Evolutionary conservation across 768 basidiomycete species (phyloP).

Genomic region (Kwoniella botswanensis): DNA sequence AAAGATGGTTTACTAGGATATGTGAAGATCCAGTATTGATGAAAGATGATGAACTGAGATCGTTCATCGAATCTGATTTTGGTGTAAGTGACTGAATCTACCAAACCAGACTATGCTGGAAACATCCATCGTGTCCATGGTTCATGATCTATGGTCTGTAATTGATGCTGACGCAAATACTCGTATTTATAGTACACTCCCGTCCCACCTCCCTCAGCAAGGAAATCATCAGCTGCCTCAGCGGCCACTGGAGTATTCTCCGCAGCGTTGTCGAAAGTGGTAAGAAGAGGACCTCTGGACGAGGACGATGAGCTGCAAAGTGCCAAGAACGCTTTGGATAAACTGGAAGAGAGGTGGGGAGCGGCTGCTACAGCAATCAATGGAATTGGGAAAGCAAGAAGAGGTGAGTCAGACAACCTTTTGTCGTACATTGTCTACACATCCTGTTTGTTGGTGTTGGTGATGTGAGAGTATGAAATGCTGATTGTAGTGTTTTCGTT

Average conservation of each 20-base stretch:
- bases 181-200: constrained; percentile 53
- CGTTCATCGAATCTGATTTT: constrained; percentile 96
- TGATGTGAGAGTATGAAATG: no score
- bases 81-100: constrained; percentile 62
- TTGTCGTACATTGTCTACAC: not conserved
- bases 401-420: constrained; percentile 64
- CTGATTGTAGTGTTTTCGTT: not conserved
- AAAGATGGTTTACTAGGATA: constrained; percentile 89
- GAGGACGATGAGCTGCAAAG: constrained; percentile 91
- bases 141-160: no score
- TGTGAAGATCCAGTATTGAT: constrained; percentile 89
- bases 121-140: not conserved
- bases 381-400: constrained; percentile 76
- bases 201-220: constrained; percentile 43
- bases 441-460: no score
- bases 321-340: constrained; percentile 88
- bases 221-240: constrained; percentile 40
- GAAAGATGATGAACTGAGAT: constrained; percentile 88
- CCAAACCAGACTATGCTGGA: not conserved
- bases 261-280: constrained; percentile 53
- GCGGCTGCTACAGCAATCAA: constrained; percentile 91
- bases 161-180: not conserved
- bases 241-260: constrained; percentile 42
- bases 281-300: constrained; percentile 74
- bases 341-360: constrained; percentile 88